Conservation (phyloP, 805 yeast genomes). For the Lachancea fermentati region DNA sequence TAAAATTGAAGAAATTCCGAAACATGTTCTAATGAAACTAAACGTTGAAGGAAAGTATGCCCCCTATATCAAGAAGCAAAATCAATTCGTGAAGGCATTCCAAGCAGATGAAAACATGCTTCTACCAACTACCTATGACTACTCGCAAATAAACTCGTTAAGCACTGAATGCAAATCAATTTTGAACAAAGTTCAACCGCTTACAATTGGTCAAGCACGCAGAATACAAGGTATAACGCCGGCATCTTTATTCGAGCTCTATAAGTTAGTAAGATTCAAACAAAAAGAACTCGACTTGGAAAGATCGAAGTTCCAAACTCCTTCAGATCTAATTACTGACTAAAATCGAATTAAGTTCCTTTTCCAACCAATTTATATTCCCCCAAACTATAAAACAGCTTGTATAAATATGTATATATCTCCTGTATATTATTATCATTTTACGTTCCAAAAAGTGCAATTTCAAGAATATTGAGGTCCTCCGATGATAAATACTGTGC, state of each 20-base stretch:
- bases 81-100: conserved; percentile 65
- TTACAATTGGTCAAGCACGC: conserved; percentile 91
- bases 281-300: conserved; percentile 16
- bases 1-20: conserved; percentile 29
- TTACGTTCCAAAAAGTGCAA: conserved; percentile 12
- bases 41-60: conserved; percentile 78
- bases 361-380: background rate
- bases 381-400: no score
- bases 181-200: conserved; percentile 72
- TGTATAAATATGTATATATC: background rate
- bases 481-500: conserved; percentile 23
- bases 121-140: conserved; percentile 66
- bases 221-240: conserved; percentile 94
- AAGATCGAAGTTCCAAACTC: background rate
- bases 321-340: background rate
- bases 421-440: background rate
- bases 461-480: conserved; percentile 23
- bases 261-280: conserved; percentile 40
- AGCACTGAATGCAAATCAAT: conserved; percentile 69
- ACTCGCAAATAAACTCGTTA: conserved; percentile 52
- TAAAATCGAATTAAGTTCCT: background rate
- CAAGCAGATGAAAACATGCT: conserved; percentile 72
- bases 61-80: conserved; percentile 72
- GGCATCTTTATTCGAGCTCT: conserved; percentile 79
- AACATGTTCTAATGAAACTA: conserved; percentile 52